Evolutionary conservation across 805 yeast species (phyloP), one percentile per base, ranked within the genome.

Genomic region (Kazachstania africana): DNA sequence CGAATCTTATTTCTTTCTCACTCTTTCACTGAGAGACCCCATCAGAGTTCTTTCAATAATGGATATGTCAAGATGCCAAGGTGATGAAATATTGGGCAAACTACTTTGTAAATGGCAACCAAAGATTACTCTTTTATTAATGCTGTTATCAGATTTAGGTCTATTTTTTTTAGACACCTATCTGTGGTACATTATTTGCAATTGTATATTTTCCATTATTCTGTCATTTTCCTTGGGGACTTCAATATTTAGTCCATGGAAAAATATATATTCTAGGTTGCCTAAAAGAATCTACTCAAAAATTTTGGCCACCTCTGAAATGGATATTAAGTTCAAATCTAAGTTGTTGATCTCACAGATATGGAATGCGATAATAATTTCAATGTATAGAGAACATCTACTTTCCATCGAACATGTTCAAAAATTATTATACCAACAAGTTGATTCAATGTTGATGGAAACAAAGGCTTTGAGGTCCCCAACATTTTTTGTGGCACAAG

Each of bases 171-270:
- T 82, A 34, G 94, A 82, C 43, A 81, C 94, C 0, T 82, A 82
- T 44, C 58, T 82, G 12, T 82, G 94, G 94, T 82, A 80, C 44
- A 81, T 82, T 35, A 65, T 82, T 24, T 78, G 88, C 72, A 81
- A 76, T 46, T 77, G 91, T 0, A 47, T 70, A 0, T 77, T 79
- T 35, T 81, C 93, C 0, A 77, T 81, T 4, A 65, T 75, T 33
- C 60, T 81, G 5, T 78, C 91, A 0, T 66, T 77, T 40, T 72
- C 77, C 26, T 64, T 76, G 38, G 94, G 94, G 1, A 75, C 80
- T 4, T 80, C 93, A 0, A 74, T 82, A 8, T 77, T 88, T 78
- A 79, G 91, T 2, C 94, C 94, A 0, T 82, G 94, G 94, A 70
- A 81, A 50, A 81, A 80, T 44, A 70, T 78, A 19, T 82, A 78